Conservation (phyloP, 768 basidiomycete genomes). For the Psilocybe cubensis region DNA sequence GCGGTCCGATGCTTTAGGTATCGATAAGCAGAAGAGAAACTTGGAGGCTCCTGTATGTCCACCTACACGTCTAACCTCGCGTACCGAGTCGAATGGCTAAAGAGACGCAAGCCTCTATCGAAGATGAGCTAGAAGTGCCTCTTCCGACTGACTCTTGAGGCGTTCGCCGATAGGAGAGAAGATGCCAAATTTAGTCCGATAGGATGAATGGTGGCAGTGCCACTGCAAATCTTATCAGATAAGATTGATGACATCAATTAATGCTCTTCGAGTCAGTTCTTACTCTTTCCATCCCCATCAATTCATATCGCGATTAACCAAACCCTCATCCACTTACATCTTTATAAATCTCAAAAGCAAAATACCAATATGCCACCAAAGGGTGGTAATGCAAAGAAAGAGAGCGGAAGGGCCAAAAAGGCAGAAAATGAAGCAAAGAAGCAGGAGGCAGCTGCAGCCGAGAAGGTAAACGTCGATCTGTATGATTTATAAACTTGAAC, state of each 20-base stretch:
- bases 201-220: too few relatives aligned
- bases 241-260: neutral
- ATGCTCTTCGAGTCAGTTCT: neutral
- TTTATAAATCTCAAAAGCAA: neutral
- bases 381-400: conserved; percentile 91
- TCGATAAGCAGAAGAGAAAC: neutral
- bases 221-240: too few relatives aligned
- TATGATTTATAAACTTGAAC: too few relatives aligned
- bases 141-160: neutral
- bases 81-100: conserved; percentile 18
- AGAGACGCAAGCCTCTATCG: conserved; percentile 5
- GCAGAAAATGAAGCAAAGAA: conserved; percentile 90
- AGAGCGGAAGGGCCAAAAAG: conserved; percentile 87
- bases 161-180: neutral
- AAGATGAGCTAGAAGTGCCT: neutral
- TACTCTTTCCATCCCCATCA: neutral
- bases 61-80: neutral
- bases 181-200: neutral
- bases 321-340: too few relatives aligned
- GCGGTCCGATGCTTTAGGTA: neutral
- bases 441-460: conserved; percentile 58
- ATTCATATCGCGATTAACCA: too few relatives aligned
- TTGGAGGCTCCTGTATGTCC: neutral
- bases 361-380: conserved; percentile 74
- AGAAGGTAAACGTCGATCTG: conserved; percentile 47